Evolutionary conservation across 169 alveolate species (phyloP).

Genomic region (Plasmodium malariae): DNA sequence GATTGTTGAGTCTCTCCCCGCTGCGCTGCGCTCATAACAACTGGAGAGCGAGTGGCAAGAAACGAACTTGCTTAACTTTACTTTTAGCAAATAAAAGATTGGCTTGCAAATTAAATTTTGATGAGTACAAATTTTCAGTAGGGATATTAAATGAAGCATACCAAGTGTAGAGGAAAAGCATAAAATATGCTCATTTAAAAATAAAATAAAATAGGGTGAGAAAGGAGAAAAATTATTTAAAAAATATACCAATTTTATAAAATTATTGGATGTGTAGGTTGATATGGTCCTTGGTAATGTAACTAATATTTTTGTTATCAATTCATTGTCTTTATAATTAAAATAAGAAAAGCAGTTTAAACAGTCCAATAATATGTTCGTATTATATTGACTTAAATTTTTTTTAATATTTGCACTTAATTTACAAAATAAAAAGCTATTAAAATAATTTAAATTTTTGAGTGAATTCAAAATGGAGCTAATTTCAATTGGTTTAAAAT

Average conservation of each 20-base stretch:
- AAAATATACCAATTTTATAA: constrained; percentile 40
- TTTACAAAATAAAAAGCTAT: constrained; percentile 34
- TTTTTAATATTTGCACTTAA: constrained; percentile 13
- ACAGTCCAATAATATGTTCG: constrained; percentile 40
- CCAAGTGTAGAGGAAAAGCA: constrained; percentile 38
- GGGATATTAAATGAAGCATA: constrained; percentile 22
- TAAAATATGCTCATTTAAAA: constrained; percentile 42
- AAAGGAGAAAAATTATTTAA: constrained; percentile 38
- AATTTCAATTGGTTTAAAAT: constrained; percentile 42
- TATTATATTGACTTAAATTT: constrained; percentile 70
- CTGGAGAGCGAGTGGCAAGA: neutral
- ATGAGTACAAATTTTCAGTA: constrained; percentile 41
- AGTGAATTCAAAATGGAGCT: constrained; percentile 58
- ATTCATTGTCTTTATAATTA: constrained; percentile 26
- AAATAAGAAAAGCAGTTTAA: constrained; percentile 43
- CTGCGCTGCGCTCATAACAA: neutral
- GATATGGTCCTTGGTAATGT: constrained; percentile 49
- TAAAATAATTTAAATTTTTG: constrained; percentile 43
- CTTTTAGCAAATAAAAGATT: constrained; percentile 36
- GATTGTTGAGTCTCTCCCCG: neutral
- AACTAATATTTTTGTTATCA: constrained; percentile 48
- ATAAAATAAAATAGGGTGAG: constrained; percentile 35
- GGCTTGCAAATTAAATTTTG: constrained; percentile 39
- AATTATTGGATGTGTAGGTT: constrained; percentile 46
- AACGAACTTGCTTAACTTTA: constrained; percentile 19